Percentiles rank a stretch among this genome's conserved stretches.
These are phyloP conservation scores for Cucurbita moschata DNA, from an alignment of 306 rosid genomes.

Conservation along the genomic window DNA sequence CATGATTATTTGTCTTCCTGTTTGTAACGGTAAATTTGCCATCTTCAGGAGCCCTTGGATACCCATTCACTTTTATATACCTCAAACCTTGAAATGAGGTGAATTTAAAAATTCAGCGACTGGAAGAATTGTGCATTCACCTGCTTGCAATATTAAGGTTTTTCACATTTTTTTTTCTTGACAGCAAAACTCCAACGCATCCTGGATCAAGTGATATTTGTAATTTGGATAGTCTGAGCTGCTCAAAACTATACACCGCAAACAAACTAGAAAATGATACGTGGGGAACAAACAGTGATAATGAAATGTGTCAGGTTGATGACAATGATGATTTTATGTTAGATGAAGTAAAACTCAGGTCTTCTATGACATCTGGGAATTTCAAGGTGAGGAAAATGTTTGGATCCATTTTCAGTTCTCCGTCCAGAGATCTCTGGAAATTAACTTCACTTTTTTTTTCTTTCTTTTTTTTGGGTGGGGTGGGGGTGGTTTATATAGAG, in stretches of 20 bases:
- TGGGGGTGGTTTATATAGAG: constrained; percentile 43
- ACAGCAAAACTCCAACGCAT: constrained; percentile 27
- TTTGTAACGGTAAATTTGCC: constrained; percentile 8
- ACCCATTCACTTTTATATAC: constrained; percentile 28
- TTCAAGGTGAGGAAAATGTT: constrained; percentile 40
- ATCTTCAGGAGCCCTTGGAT: constrained; percentile 41
- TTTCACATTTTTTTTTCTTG: constrained; percentile 11
- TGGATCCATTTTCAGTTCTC: constrained; percentile 1
- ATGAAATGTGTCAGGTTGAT: constrained; percentile 77
- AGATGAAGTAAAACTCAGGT: constrained; percentile 25
- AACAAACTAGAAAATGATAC: constrained; percentile 24
- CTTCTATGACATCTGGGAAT: constrained; percentile 33
- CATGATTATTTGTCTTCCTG: background rate
- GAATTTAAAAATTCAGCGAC: background rate
- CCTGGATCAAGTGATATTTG: constrained; percentile 28
- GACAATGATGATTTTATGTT: constrained; percentile 37
- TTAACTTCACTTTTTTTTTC: background rate
- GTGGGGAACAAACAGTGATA: constrained; percentile 55
- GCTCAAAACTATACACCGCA: constrained; percentile 32
- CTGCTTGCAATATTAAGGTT: constrained; percentile 2
- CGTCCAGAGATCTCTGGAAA: constrained; percentile 5
- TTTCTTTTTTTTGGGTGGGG: background rate
- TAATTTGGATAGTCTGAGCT: constrained; percentile 39
- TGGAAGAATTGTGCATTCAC: constrained; percentile 12
- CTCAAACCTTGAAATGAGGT: background rate